Percentiles rank a stretch among this genome's conserved stretches.
Evolutionary conservation across 2,329 filamentous ascomycete genomes (phyloP).

Genomic region (Fusarium domesticum): DNA sequence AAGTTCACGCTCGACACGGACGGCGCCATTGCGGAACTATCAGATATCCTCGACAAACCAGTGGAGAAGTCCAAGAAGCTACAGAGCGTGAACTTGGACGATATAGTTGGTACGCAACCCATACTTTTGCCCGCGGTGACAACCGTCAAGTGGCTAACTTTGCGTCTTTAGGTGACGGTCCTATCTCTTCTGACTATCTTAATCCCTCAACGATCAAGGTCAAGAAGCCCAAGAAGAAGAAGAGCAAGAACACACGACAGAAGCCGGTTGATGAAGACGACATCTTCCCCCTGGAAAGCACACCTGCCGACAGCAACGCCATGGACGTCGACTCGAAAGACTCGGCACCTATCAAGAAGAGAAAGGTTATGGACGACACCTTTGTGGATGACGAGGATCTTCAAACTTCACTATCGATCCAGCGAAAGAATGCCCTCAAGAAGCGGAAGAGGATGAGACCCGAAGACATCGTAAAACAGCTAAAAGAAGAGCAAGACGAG

Average conservation of each 20-base stretch:
- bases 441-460: slow-evolving; percentile 85
- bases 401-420: slow-evolving; percentile 79
- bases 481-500: slow-evolving; percentile 62
- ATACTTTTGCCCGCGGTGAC: background rate
- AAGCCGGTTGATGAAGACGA: slow-evolving; percentile 64
- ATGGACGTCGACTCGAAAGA: slow-evolving; percentile 77
- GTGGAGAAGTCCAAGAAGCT: slow-evolving; percentile 58
- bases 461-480: slow-evolving; percentile 79
- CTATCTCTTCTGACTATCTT: slow-evolving; percentile 74
- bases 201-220: slow-evolving; percentile 85
- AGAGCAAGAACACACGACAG: slow-evolving; percentile 71
- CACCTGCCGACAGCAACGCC: slow-evolving; percentile 40
- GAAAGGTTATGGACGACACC: slow-evolving; percentile 61
- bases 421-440: slow-evolving; percentile 80
- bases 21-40: slow-evolving; percentile 65
- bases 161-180: slow-evolving; percentile 25
- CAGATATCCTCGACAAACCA: slow-evolving; percentile 53
- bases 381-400: slow-evolving; percentile 92
- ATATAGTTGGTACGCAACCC: slow-evolving; percentile 55
- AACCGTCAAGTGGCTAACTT: slow-evolving; percentile 9
- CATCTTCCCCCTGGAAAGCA: slow-evolving; percentile 46
- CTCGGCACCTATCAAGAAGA: slow-evolving; percentile 53
- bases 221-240: slow-evolving; percentile 94
- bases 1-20: slow-evolving; percentile 81
- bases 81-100: slow-evolving; percentile 76